These are phyloP conservation scores for Leccinum boreale DNA, from an alignment of 768 basidiomycete species.

Conservation along the genomic window DNA sequence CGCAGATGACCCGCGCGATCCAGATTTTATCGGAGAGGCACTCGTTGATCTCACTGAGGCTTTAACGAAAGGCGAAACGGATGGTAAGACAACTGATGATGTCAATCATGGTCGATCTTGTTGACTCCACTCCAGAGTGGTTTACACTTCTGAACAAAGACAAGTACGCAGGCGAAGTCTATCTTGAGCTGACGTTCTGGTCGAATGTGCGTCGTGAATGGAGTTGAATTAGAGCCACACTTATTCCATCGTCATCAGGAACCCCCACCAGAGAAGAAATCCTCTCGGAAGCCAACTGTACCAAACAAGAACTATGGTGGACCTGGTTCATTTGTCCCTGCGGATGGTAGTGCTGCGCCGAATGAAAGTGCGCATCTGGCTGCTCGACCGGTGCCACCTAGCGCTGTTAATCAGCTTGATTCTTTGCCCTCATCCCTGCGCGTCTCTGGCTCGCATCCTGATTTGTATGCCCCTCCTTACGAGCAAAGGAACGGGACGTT, in stretches of 20 bases:
- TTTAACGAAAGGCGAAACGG: constrained; percentile 92
- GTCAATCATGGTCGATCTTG: constrained; percentile 2
- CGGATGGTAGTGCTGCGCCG: constrained; percentile 32
- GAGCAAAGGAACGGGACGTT: constrained; percentile 48
- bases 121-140: constrained; percentile 66
- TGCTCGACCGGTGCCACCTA: constrained; percentile 14
- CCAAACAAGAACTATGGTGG: constrained; percentile 69
- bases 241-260: constrained; percentile 45
- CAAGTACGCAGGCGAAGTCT: constrained; percentile 93
- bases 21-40: constrained; percentile 91
- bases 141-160: constrained; percentile 87
- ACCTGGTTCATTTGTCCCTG: constrained; percentile 69
- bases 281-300: constrained; percentile 45
- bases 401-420: constrained; percentile 41
- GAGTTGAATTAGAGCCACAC: neutral
- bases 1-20: constrained; percentile 93
- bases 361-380: constrained; percentile 20
- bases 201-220: constrained; percentile 61
- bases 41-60: constrained; percentile 87
- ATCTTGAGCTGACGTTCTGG: constrained; percentile 96
- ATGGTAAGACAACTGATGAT: constrained; percentile 59
- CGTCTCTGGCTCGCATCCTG: constrained; percentile 59
- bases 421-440: constrained; percentile 59
- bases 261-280: constrained; percentile 72
- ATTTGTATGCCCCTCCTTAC: constrained; percentile 74